Conservation (phyloP, 371 early-diverging fungal genomes). For the Zychaea mexicana region DNA sequence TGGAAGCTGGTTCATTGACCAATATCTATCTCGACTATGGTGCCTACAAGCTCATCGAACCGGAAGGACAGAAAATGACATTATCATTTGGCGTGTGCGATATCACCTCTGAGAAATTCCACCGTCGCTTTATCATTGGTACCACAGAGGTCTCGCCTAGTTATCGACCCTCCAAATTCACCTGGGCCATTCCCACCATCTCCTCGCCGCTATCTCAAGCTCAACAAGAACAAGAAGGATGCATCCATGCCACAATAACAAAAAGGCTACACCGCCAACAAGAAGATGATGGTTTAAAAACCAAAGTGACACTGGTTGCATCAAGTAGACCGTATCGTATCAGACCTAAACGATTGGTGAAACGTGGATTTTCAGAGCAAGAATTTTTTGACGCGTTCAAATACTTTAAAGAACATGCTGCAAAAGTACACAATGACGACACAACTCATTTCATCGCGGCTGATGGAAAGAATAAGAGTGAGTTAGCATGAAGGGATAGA, state of each 20-base stretch:
- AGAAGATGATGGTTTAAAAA: slow-evolving; percentile 9
- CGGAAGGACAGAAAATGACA: background rate
- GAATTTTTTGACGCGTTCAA: slow-evolving; percentile 33
- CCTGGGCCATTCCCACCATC: slow-evolving; percentile 24
- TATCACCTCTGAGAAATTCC: background rate
- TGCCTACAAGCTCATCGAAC: background rate
- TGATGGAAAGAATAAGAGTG: slow-evolving; percentile 17
- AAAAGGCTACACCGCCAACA: background rate
- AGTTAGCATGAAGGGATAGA: no score
- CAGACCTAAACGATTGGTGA: slow-evolving; percentile 12
- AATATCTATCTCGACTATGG: slow-evolving; percentile 28
- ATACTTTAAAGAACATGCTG: slow-evolving; percentile 11
- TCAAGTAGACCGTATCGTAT: slow-evolving; percentile 16
- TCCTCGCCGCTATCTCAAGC: background rate
- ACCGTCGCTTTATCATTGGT: slow-evolving; percentile 10
- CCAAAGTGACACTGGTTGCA: no score
- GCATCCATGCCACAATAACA: slow-evolving; percentile 17
- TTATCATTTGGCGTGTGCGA: background rate
- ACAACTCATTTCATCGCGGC: slow-evolving; percentile 3
- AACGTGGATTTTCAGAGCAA: slow-evolving; percentile 29
- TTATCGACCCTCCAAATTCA: slow-evolving; percentile 22
- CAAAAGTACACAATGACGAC: slow-evolving; percentile 12
- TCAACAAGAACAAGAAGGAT: slow-evolving; percentile 8
- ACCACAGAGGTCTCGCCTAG: slow-evolving; percentile 7
- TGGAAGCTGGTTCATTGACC: slow-evolving; percentile 16